A percentile compares a stretch with the other conserved stretches of the same genome.
Evolutionary conservation across 164 flowering plant species (phyloP).

Genomic region (Piper betle): DNA sequence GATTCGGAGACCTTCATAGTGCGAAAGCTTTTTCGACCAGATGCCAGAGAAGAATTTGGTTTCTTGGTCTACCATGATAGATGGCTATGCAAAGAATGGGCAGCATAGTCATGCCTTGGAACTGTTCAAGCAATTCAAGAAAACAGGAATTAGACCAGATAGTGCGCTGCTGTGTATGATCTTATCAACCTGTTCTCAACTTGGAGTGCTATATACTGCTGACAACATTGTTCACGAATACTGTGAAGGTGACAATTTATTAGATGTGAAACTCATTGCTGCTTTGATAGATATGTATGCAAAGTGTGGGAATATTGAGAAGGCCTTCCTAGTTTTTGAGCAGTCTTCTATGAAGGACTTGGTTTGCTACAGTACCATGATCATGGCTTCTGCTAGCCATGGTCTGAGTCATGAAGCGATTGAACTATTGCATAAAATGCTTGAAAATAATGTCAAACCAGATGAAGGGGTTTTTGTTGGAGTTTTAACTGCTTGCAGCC

Average conservation of each 20-base stretch:
- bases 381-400: conserved; percentile 10
- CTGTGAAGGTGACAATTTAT: conserved; percentile 4
- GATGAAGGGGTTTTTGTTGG: conserved; percentile 6
- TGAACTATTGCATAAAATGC: conserved; percentile 10
- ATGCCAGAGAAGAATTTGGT: conserved; percentile 29
- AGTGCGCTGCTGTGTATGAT: background rate
- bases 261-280: conserved; percentile 6
- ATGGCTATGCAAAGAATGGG: conserved; percentile 28
- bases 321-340: conserved; percentile 10
- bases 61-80: conserved; percentile 32
- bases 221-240: too few species aligned
- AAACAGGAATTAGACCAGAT: conserved; percentile 20
- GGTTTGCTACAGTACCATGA: conserved; percentile 19
- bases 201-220: too few species aligned
- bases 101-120: conserved; percentile 21
- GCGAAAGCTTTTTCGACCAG: conserved; percentile 22
- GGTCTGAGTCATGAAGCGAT: conserved; percentile 14
- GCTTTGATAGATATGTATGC: conserved; percentile 16
- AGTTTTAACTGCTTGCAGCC: conserved; percentile 10
- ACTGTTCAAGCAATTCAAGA: conserved; percentile 16
- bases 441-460: conserved; percentile 7
- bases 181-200: too few species aligned
- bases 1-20: conserved; percentile 15
- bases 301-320: conserved; percentile 8
- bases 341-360: conserved; percentile 11